These are phyloP conservation scores for Bonia amplexicaulis DNA, from an alignment of 176 grass and related monocot genomes.

Conservation along the genomic window DNA sequence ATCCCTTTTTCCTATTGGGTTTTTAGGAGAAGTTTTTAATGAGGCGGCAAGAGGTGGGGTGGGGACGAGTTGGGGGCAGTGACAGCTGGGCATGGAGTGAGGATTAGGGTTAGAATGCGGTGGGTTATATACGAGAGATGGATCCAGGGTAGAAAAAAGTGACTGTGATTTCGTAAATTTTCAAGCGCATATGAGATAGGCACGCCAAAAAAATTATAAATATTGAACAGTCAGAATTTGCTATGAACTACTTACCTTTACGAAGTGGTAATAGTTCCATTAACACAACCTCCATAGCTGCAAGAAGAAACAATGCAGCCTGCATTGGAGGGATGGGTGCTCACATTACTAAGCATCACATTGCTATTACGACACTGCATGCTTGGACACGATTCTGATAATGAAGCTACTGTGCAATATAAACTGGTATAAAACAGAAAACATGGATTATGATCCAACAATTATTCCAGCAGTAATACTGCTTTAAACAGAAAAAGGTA, in stretches of 20 bases:
- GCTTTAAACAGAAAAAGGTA: neutral
- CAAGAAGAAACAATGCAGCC: slow-evolving; percentile 90
- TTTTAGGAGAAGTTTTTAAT: too few species aligned
- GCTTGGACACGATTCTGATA: slow-evolving; percentile 65
- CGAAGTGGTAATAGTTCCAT: slow-evolving; percentile 65
- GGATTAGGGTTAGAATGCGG: too few species aligned
- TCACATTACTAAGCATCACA: slow-evolving; percentile 73
- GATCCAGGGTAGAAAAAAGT: too few species aligned
- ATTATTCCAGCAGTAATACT: neutral
- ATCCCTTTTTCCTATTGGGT: too few species aligned
- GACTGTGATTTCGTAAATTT: too few species aligned
- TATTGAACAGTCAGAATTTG: too few species aligned
- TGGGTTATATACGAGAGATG: too few species aligned
- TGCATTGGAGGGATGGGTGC: slow-evolving; percentile 35
- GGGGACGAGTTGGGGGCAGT: too few species aligned
- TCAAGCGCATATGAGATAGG: too few species aligned
- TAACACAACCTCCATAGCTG: slow-evolving; percentile 76
- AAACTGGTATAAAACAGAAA: slow-evolving; percentile 35
- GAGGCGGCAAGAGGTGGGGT: too few species aligned
- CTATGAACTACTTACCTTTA: slow-evolving; percentile 15
- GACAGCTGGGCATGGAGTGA: too few species aligned
- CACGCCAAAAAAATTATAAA: too few species aligned
- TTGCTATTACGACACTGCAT: slow-evolving; percentile 78
- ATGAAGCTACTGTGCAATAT: slow-evolving; percentile 68
- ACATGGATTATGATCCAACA: neutral